These are phyloP conservation scores for Mucuna pruriens DNA, from an alignment of 306 rosid species.

Conservation along the genomic window DNA sequence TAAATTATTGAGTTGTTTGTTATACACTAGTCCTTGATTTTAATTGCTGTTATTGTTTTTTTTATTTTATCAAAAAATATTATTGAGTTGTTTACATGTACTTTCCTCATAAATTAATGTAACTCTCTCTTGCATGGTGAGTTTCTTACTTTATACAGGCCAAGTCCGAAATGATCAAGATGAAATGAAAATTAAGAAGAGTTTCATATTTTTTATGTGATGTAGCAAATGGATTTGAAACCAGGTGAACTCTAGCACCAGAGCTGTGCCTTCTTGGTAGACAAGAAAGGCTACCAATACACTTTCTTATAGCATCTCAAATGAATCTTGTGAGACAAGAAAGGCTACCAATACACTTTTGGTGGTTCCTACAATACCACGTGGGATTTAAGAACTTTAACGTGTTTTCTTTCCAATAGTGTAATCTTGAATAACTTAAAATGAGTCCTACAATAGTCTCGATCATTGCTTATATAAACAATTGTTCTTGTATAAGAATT, in stretches of 20 bases:
- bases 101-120: too few species aligned
- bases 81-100: too few species aligned
- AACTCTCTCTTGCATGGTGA: background rate
- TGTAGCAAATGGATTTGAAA: constrained; percentile 10
- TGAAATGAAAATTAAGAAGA: background rate
- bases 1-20: background rate
- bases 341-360: background rate
- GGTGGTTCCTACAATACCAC: too few species aligned
- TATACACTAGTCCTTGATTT: too few species aligned
- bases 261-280: background rate
- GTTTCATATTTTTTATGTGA: background rate
- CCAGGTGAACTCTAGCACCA: background rate
- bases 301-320: background rate
- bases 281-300: background rate
- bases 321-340: background rate
- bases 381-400: too few species aligned
- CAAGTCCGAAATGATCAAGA: background rate
- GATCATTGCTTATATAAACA: too few species aligned
- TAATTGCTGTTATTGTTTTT: too few species aligned
- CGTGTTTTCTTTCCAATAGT: too few species aligned
- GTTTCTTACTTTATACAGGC: background rate
- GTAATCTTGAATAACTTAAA: too few species aligned
- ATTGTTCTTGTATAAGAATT: too few species aligned
- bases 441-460: too few species aligned
- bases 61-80: too few species aligned